Conservation (phyloP, 495 filamentous ascomycete genomes). For the Hypoxylon fuscum region DNA sequence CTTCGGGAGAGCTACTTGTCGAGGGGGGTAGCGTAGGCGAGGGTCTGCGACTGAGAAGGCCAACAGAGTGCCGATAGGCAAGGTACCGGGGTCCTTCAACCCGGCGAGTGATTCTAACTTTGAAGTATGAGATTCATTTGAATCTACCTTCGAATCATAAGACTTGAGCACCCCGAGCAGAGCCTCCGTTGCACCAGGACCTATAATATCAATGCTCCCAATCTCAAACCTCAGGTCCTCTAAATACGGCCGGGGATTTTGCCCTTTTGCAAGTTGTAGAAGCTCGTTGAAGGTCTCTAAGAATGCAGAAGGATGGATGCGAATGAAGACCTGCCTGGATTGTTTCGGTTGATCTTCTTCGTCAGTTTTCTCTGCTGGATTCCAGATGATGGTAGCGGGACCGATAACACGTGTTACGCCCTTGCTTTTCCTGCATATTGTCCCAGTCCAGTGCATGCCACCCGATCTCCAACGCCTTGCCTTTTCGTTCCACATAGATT, state of each 20-base stretch:
- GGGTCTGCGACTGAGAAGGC: slow-evolving; percentile 81
- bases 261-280: slow-evolving; percentile 71
- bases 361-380: slow-evolving; percentile 37
- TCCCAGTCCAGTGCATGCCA: slow-evolving; percentile 71
- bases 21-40: slow-evolving; percentile 77
- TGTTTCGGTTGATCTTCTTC: slow-evolving; percentile 46
- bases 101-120: slow-evolving; percentile 72
- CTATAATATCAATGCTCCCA: slow-evolving; percentile 89
- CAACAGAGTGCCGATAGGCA: slow-evolving; percentile 77
- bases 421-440: slow-evolving; percentile 68
- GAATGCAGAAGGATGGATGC: slow-evolving; percentile 91
- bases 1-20: slow-evolving; percentile 49
- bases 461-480: slow-evolving; percentile 81
- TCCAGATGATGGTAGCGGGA: slow-evolving; percentile 81
- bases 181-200: slow-evolving; percentile 84
- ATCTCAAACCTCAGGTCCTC: slow-evolving; percentile 94
- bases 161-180: slow-evolving; percentile 77
- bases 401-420: slow-evolving; percentile 68
- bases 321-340: slow-evolving; percentile 72
- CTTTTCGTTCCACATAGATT: slow-evolving; percentile 65
- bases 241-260: slow-evolving; percentile 76
- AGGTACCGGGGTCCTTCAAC: slow-evolving; percentile 77
- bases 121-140: slow-evolving; percentile 56
- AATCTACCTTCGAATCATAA: slow-evolving; percentile 38
- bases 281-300: slow-evolving; percentile 82